A percentile compares a stretch with the other conserved stretches of the same genome.
Conservation (phyloP, 495 filamentous ascomycete genomes). For the Stereocaulon alpinum region DNA sequence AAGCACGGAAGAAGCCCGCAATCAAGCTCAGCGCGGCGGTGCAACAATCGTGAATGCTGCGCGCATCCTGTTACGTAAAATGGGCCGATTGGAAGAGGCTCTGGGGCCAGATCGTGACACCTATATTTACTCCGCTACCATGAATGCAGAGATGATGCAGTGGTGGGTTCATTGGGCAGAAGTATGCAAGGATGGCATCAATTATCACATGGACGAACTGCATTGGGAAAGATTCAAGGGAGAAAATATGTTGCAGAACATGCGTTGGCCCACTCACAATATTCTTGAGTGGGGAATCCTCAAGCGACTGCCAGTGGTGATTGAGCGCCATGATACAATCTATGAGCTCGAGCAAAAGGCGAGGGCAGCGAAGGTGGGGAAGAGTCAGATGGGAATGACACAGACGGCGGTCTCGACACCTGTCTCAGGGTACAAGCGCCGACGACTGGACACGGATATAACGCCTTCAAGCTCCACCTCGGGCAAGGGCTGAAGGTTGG, state of each 20-base stretch:
- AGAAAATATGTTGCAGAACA: neutral
- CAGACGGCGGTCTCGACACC: no score
- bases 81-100: neutral
- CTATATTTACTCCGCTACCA: conserved; percentile 10
- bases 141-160: neutral
- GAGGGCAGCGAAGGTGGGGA: no score
- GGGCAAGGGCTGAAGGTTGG: no score
- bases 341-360: no score
- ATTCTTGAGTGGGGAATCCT: conserved; percentile 14
- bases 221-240: neutral
- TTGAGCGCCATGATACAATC: no score
- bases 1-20: neutral
- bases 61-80: neutral
- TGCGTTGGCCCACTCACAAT: conserved; percentile 5
- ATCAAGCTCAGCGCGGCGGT: conserved; percentile 9
- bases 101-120: conserved; percentile 4
- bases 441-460: no score
- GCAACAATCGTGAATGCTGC: conserved; percentile 1
- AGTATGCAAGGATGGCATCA: neutral
- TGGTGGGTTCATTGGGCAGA: conserved; percentile 13
- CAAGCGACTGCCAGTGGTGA: neutral
- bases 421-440: no score
- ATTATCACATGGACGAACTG: conserved; percentile 14
- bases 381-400: no score
- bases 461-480: no score